Conservation (phyloP, 768 basidiomycete genomes). For the Psilocybe tampanensis region DNA sequence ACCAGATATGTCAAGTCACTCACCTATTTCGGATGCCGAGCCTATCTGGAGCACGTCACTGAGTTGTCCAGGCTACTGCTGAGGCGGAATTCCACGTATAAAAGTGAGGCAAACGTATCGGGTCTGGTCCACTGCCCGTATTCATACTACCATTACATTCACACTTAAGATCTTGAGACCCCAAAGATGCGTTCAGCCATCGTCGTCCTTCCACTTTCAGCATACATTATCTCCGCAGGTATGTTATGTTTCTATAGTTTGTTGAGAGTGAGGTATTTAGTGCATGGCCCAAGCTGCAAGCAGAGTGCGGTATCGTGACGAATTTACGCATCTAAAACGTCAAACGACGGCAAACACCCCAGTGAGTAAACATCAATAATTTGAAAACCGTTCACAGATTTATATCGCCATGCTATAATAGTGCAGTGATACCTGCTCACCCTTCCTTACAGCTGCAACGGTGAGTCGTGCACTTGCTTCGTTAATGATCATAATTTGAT, state of each 20-base stretch:
- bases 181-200: not conserved
- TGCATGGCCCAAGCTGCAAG: not conserved
- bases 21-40: too few species aligned
- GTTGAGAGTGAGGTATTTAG: not conserved
- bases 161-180: not conserved
- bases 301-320: not conserved
- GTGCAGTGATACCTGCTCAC: conserved; percentile 3
- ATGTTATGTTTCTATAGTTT: not conserved
- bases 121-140: too few species aligned
- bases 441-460: not conserved
- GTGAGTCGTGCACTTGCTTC: not conserved
- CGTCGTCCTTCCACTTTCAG: not conserved
- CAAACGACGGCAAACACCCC: conserved; percentile 1
- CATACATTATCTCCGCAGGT: conserved; percentile 1
- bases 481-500: not conserved
- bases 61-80: too few species aligned
- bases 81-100: too few species aligned
- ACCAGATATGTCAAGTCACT: too few species aligned
- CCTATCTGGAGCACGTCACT: too few species aligned
- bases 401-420: not conserved
- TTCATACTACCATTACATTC: not conserved
- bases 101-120: too few species aligned
- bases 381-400: not conserved
- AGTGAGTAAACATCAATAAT: not conserved
- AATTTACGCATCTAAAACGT: not conserved